These are phyloP conservation scores for Phellopilus nigrolimitatus DNA, from an alignment of 1,284 basidiomycete species.

Conservation along the genomic window DNA sequence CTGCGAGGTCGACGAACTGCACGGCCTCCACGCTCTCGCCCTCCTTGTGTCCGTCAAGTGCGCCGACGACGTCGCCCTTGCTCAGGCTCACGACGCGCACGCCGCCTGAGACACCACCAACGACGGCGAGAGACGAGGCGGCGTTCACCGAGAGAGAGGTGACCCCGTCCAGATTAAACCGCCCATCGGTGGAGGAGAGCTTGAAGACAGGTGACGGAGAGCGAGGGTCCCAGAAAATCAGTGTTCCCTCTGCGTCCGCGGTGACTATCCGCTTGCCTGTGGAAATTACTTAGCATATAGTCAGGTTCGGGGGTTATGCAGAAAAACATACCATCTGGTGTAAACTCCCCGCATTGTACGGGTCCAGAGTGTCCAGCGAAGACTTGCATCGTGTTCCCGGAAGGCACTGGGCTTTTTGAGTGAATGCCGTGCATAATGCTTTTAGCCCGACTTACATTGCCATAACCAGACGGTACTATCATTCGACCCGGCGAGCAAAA, in stretches of 20 bases:
- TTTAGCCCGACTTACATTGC: conserved; percentile 63
- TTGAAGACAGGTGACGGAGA: conserved; percentile 76
- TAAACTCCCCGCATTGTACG: conserved; percentile 87
- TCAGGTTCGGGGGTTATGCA: conserved; percentile 12
- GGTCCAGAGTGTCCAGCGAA: conserved; percentile 87
- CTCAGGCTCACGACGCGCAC: conserved; percentile 82
- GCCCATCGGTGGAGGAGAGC: conserved; percentile 67
- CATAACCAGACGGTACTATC: conserved; percentile 98
- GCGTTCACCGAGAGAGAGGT: conserved; percentile 84
- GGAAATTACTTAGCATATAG: conserved; percentile 13
- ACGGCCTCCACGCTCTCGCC: conserved; percentile 91
- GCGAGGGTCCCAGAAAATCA: conserved; percentile 93
- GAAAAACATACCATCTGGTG: conserved; percentile 72
- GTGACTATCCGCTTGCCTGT: conserved; percentile 86
- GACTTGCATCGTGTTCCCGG: conserved; percentile 92
- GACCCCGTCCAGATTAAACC: conserved; percentile 76
- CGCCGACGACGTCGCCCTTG: conserved; percentile 80
- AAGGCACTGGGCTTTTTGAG: conserved; percentile 63
- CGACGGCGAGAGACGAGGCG: conserved; percentile 81
- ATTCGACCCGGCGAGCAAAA: conserved; percentile 88
- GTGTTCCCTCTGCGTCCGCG: conserved; percentile 76
- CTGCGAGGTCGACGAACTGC: conserved; percentile 77
- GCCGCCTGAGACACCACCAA: conserved; percentile 81
- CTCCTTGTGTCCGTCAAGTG: conserved; percentile 80
- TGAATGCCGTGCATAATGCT: conserved; percentile 15